Base-by-base conservation (phyloP, 352 stramenopile species). In the Globisporangium paroecandrum region DNA sequence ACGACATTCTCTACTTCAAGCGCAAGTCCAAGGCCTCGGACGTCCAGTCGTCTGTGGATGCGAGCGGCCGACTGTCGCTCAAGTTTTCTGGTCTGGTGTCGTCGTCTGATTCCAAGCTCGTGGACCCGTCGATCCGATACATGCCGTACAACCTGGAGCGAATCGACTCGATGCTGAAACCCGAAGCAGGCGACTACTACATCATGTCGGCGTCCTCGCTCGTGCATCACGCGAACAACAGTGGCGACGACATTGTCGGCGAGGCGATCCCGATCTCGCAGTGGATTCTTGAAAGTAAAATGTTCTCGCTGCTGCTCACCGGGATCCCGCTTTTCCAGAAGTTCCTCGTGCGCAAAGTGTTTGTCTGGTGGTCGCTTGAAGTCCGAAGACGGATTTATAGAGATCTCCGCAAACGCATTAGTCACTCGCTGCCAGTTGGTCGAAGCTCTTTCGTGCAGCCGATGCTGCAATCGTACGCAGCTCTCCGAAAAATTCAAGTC, bases 251-350 rank as follows among this genome's bases (percentile, higher is more conserved):
- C 22, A 64, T 77, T 13, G 58, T 72, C 9, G 79, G 78, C 0
- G 85, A 93, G 61, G 77, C 70, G 15, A 93, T 90, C 12, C 75
- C 83, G 5, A 74, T 89, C 20, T 73, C 81, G 6, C 81, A 91
- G 47, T 93, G 85, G 85, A 69, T 93, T 4, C 79, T 88, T 71
- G 82, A 93, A 53, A 89, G 82, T 66, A 85, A 85, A 55, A 87
- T 89, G 78, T 90, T 93, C 64, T 80, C 84, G 2, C 73, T 90
- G 4, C 60, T 91, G 24, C 70, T 91, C n/a, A 76, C 82, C 41
- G 81, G 83, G 2, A 89, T 90, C 47, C 85, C 85, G 24, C 70
- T 93, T 2, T 91, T 91, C 64, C 85, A 93, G 54, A 89, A 91
- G 36, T 89, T 93, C 38, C 56, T 90, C 20, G 56, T 83, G 6